Evolutionary conservation across 192 early-diverging fungal species (phyloP).

Genomic region (Rhizophagus sp.): DNA sequence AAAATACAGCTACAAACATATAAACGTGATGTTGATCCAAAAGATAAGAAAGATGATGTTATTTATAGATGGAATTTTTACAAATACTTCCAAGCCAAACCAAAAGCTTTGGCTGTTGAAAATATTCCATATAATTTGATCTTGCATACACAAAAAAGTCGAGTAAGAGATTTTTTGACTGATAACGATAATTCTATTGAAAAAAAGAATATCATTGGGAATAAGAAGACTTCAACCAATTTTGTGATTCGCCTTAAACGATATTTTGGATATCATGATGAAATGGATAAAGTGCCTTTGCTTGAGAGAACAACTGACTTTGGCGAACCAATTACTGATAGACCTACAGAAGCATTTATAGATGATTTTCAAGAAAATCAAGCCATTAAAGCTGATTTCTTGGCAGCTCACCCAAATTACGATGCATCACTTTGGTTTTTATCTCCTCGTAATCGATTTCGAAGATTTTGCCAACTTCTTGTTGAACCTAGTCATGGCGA

Average conservation of each 20-base stretch:
- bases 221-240: neutral
- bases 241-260: neutral
- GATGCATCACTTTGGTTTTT: constrained; percentile 57
- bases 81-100: constrained; percentile 50
- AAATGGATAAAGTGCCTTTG: neutral
- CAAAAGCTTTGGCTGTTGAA: constrained; percentile 46
- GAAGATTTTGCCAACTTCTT: constrained; percentile 50
- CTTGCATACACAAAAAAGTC: constrained; percentile 48
- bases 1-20: constrained; percentile 51
- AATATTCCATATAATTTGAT: constrained; percentile 46
- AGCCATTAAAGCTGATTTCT: constrained; percentile 43
- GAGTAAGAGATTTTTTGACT: constrained; percentile 46
- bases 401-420: constrained; percentile 47
- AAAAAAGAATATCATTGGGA: neutral
- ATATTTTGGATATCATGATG: constrained; percentile 20
- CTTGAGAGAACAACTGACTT: neutral
- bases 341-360: constrained; percentile 23
- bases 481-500: constrained; percentile 51
- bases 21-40: constrained; percentile 34
- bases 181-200: constrained; percentile 38
- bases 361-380: constrained; percentile 44
- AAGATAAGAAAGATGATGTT: constrained; percentile 38
- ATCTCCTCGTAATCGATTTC: constrained; percentile 45
- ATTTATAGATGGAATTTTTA: constrained; percentile 54
- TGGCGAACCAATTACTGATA: constrained; percentile 11